A percentile compares a stretch with the other conserved stretches of the same genome.
These are phyloP conservation scores for Phytophthora quininea DNA, from an alignment of 352 stramenopile species.

Conservation along the genomic window DNA sequence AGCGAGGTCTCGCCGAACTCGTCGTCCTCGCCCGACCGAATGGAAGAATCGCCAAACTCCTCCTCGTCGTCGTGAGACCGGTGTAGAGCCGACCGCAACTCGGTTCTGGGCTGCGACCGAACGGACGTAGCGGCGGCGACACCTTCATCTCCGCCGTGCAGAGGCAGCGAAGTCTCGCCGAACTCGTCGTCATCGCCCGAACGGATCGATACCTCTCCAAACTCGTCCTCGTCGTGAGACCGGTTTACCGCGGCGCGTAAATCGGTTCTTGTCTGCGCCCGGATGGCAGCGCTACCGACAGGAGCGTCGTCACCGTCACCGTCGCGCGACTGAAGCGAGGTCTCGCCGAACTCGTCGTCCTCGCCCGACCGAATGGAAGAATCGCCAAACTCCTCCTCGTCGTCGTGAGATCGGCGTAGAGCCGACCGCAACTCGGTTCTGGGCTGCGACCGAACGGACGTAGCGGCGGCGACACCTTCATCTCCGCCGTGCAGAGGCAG, in stretches of 20 bases:
- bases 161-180: neutral
- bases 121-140: no score
- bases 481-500: neutral
- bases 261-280: neutral
- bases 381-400: constrained; percentile 14
- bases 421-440: neutral
- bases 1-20: constrained; percentile 2
- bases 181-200: neutral
- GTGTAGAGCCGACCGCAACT: no score
- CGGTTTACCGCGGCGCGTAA: neutral
- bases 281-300: constrained; percentile 7
- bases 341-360: neutral
- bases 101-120: no score
- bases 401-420: neutral
- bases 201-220: constrained; percentile 4
- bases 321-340: neutral
- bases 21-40: neutral
- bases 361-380: neutral
- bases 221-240: constrained; percentile 19
- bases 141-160: neutral
- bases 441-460: no score
- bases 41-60: neutral
- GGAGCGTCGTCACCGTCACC: neutral
- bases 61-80: no score
- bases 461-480: no score